These are phyloP conservation scores for Penicillium glabrum DNA, from an alignment of 2,329 filamentous ascomycete species.

Conservation along the genomic window DNA sequence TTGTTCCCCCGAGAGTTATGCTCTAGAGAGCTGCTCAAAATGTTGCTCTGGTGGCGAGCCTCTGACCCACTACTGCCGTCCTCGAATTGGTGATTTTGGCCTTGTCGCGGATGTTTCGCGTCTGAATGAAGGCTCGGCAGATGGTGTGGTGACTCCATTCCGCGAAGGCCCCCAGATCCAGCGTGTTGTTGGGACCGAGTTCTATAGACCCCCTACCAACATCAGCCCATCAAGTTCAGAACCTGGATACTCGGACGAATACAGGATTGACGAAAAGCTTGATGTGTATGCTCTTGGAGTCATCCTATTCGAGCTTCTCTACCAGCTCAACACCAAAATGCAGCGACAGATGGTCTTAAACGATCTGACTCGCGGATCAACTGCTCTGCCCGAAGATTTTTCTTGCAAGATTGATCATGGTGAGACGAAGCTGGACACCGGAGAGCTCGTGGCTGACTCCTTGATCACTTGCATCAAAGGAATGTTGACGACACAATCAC, in stretches of 20 bases:
- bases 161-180: slow-evolving; percentile 23
- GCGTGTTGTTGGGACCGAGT: slow-evolving; percentile 60
- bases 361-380: slow-evolving; percentile 35
- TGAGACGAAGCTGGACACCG: slow-evolving; percentile 22
- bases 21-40: slow-evolving; percentile 46
- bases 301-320: slow-evolving; percentile 62
- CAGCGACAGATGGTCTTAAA: slow-evolving; percentile 47
- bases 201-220: slow-evolving; percentile 56
- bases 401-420: slow-evolving; percentile 37
- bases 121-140: slow-evolving; percentile 29
- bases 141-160: slow-evolving; percentile 20
- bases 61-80: slow-evolving; percentile 48
- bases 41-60: slow-evolving; percentile 39
- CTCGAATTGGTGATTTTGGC: slow-evolving; percentile 68
- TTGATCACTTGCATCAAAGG: slow-evolving; percentile 40
- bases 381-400: slow-evolving; percentile 39
- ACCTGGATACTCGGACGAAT: slow-evolving; percentile 17
- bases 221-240: slow-evolving; percentile 9
- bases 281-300: slow-evolving; percentile 64
- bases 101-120: slow-evolving; percentile 58
- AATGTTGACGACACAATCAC: slow-evolving; percentile 42
- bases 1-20: slow-evolving; percentile 50
- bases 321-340: slow-evolving; percentile 53
- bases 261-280: slow-evolving; percentile 51
- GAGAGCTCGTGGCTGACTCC: slow-evolving; percentile 30